Evolutionary conservation across 164 flowering plant genomes (phyloP), one percentile per base, ranked within the genome.

Genomic region (Brasenia schreberi): DNA sequence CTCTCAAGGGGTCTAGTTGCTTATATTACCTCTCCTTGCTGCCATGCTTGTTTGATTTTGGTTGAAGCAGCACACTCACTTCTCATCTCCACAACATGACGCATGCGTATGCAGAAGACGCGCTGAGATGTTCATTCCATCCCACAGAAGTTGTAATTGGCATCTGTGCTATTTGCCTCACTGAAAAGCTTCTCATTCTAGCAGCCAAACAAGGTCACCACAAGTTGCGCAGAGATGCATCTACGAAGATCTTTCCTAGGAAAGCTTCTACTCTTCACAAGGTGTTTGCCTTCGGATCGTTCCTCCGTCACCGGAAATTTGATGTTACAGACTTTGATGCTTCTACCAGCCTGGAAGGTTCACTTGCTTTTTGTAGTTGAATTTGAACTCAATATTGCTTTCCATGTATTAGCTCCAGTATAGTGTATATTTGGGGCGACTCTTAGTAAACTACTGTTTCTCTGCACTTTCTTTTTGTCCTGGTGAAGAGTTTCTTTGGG

Each of bases 101-200:
- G 56, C 16, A 49, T 14, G 56, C 56, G 7, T 64, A 73, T 62
- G 75, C 74, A 64, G 81, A 79, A 65, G 79, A 81, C 6, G 73
- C 63, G 58, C 66, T 70, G 17, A 59, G 65, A 59, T 92, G 97
- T 67, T 81, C 76, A 62, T 82, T 80, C 74, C 98, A 92, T 67
- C 93, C 87, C 3, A 76, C 71, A 64, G 82, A 82, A 65, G 69
- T 45, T 5, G 62, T 82, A 14, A 72, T 86, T 2, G 97, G 97
- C 11, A 82, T 92, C 16, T 92, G 98, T 66, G 81, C 91, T 17
- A 69, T 81, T 19, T 90, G 98, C 74, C 75, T 92, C 79, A 84
- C 82, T 63, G 96, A 92, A 70, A 84, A 85, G 79, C 98, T 92
- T 42, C 79, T 84, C 42, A 64, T 86, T 33, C 78, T 92, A 77